These are phyloP conservation scores for Corrigiola litoralis DNA, from an alignment of 179 eudicot species.

Conservation along the genomic window DNA sequence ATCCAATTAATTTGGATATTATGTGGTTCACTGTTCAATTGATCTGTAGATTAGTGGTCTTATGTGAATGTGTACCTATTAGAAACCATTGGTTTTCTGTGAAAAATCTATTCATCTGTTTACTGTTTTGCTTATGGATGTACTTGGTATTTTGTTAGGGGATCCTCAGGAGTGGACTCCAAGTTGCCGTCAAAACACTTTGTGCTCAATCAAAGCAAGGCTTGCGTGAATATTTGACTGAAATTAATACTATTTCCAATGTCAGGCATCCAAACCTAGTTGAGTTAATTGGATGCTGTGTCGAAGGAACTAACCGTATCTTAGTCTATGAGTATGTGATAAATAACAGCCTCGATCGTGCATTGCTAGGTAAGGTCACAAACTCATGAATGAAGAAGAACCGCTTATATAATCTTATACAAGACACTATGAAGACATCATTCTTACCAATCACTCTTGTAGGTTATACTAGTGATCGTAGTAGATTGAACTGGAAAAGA, in stretches of 20 bases:
- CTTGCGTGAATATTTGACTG: constrained; percentile 67
- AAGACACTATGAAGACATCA: neutral
- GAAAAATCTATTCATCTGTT: neutral
- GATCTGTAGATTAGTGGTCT: no score
- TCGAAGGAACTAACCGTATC: constrained; percentile 56
- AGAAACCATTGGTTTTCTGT: no score
- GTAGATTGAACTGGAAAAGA: constrained; percentile 47
- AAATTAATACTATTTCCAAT: constrained; percentile 69
- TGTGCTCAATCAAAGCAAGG: constrained; percentile 88
- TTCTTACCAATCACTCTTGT: constrained; percentile 20
- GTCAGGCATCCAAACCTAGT: constrained; percentile 81
- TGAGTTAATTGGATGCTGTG: constrained; percentile 81
- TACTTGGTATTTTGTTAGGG: constrained; percentile 42
- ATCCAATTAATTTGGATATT: no score
- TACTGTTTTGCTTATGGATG: neutral
- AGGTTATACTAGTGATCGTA: constrained; percentile 48
- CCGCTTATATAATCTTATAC: neutral
- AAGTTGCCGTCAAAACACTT: constrained; percentile 80
- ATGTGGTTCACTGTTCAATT: no score
- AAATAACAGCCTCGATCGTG: constrained; percentile 69
- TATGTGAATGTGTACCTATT: no score
- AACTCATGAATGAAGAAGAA: neutral
- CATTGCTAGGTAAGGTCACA: constrained; percentile 50
- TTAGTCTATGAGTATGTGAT: constrained; percentile 76
- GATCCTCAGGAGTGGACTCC: constrained; percentile 47